phyloP scores from a whole-genome alignment of 495 filamentous ascomycete genomes.

The Aspergillus asperescens region DNA sequence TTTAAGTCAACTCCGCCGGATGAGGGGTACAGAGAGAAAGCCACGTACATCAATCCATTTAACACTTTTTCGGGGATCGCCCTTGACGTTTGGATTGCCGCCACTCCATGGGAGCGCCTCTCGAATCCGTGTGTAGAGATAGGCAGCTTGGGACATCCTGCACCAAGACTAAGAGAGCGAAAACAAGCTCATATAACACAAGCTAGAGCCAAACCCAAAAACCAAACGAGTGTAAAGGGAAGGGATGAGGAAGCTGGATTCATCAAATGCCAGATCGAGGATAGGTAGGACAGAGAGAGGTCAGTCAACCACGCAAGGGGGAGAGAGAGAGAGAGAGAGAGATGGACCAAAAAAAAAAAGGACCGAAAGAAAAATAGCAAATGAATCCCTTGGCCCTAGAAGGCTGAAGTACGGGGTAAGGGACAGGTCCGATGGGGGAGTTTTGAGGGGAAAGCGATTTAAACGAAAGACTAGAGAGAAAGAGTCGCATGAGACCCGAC shows the following conservation, averaged over 20 bases:
- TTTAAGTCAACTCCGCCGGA: not conserved
- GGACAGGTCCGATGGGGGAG: no score
- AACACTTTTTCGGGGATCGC: conserved; percentile 50
- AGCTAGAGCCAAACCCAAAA: not conserved
- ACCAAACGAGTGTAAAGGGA: not conserved
- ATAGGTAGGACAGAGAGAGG: not conserved
- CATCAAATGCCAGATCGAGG: not conserved
- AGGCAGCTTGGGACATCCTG: conserved; percentile 20
- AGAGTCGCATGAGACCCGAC: not conserved
- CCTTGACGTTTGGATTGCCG: conserved; percentile 28
- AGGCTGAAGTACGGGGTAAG: not conserved
- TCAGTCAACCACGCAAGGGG: not conserved
- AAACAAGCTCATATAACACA: not conserved
- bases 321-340: conserved; percentile 3
- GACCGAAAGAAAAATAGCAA: no score
- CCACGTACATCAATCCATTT: conserved; percentile 64
- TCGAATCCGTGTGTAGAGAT: conserved; percentile 30
- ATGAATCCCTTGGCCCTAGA: not conserved
- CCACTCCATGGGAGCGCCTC: conserved; percentile 32
- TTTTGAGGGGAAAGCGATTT: not conserved
- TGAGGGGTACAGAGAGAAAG: not conserved
- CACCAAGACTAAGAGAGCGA: conserved; percentile 15
- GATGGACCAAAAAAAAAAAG: not conserved
- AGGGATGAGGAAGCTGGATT: not conserved
- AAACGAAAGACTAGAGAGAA: not conserved